Base-by-base conservation (phyloP, 2,329 filamentous ascomycete genomes). In the Monosporascus sp. region DNA sequence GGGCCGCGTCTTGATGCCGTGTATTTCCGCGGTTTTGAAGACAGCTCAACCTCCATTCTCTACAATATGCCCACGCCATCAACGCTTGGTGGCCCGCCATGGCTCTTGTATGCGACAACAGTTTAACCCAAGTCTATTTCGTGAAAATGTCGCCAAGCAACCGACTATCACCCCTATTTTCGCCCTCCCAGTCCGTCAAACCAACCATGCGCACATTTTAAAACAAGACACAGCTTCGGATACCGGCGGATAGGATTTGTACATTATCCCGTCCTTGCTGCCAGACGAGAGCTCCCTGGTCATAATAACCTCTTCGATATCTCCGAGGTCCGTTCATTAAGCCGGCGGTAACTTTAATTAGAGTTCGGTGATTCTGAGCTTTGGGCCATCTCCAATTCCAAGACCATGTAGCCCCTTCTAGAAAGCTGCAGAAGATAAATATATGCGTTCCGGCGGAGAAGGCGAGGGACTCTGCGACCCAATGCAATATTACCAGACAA, bases 401-500 rank as follows among this genome's bases (percentile, higher is more conserved):
- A 46, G 26, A 16, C 24, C 19, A 16, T n/a, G 43, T 31, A 46
- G 14, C 44, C 48, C 24, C 27, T 50, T 41, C 50, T 48, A 52
- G 51, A 53, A 50, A 55, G 51, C 58, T 54, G 59, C 59, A 59
- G 41, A 59, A 61, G 48, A 62, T 53, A 59, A 63, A 61, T 64
- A 63, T 66, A 63, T 66, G 64, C 58, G 55, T 65, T 63, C 56
- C 55, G 57, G 56, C 22, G 43, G 59, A 55, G 59, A 63, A 62
- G 58, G 61, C 52, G 52, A 61, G 53, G 62, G 52, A 59, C 56
- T 67, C 67, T 64, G 65, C 66, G 65, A 68, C 71, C 71, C 71
- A 72, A 77, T 77, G 76, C 75, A 73, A 71, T 74, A 75, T 74
- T 75, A 75, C 71, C 71, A 75, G 69, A 74, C 70, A 71, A 66